Evolutionary conservation across 257 asterid species (phyloP).

Genomic region (Fraxinus quadrangulata): DNA sequence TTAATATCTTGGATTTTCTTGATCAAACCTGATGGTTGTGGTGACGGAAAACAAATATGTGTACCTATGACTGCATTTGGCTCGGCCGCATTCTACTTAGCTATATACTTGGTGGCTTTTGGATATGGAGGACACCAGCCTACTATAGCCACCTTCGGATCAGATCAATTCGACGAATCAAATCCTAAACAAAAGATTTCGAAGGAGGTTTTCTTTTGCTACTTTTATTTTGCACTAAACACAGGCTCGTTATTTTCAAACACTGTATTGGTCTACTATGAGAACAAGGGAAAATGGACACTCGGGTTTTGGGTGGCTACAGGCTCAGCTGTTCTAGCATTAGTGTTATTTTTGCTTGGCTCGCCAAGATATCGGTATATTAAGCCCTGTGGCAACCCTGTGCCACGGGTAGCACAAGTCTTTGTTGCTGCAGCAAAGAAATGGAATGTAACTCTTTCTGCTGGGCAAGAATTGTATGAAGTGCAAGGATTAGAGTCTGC

Average conservation of each 20-base stretch:
- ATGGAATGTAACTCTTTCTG: slow-evolving; percentile 15
- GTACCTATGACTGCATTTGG: slow-evolving; percentile 27
- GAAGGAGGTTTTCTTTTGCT: slow-evolving; percentile 52
- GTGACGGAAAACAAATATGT: slow-evolving; percentile 42
- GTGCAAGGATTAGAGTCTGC: slow-evolving; percentile 52
- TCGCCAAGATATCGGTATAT: slow-evolving; percentile 46
- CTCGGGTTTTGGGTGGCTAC: slow-evolving; percentile 70
- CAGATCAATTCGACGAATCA: slow-evolving; percentile 68
- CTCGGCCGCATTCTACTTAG: slow-evolving; percentile 48
- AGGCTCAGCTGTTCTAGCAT: slow-evolving; percentile 46
- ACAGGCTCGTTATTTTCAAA: slow-evolving; percentile 69
- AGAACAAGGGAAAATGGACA: slow-evolving; percentile 70
- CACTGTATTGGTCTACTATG: slow-evolving; percentile 66
- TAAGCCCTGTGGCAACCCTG: slow-evolving; percentile 67
- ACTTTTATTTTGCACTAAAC: slow-evolving; percentile 76
- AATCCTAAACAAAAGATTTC: slow-evolving; percentile 34
- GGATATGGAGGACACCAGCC: slow-evolving; percentile 94
- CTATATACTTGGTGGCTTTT: slow-evolving; percentile 69
- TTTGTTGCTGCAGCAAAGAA: slow-evolving; percentile 54
- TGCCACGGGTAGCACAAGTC: slow-evolving; percentile 64
- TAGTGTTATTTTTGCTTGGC: slow-evolving; percentile 47
- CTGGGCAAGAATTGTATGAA: slow-evolving; percentile 45
- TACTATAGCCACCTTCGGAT: slow-evolving; percentile 75
- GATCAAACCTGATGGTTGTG: slow-evolving; percentile 68
- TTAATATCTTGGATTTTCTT: slow-evolving; percentile 55